Evolutionary conservation across 257 asterid species (phyloP), one percentile per base, ranked within the genome.

Genomic region (Capsicum baccatum): DNA sequence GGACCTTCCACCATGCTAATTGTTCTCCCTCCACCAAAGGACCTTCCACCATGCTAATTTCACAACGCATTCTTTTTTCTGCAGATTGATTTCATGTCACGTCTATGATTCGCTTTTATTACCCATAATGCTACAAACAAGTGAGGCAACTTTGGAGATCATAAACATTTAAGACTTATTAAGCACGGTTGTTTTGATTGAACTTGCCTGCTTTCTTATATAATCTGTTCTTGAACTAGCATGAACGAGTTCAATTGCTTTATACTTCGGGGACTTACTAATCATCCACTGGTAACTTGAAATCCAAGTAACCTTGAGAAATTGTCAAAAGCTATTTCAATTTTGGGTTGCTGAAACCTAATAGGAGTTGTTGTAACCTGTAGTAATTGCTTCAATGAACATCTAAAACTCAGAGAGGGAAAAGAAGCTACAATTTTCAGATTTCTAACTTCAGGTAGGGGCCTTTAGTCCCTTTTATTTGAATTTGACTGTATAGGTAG

Each of bases 1-100:
- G 83, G 89, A 89, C 83, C 88, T 87, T 84, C 90, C 92, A 63
- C 76, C n/a, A n/a, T n/a, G n/a, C n/a, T n/a, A n/a, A n/a, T n/a
- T 8, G 19, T 89, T 64, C 59, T 84, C 73, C 89, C 90, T 67
- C 89, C 89, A 86, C 92, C 90, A 0, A 86, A 86, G 83, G 89
- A 89, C 83, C 88, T 87, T 84, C 90, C 92, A 63, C 76, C 58
- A 9, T 87, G 92, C 76, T 84, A 87, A 83, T 70, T 48, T 73
- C 8, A 11, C 59, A 48, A 73, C 2, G 1, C 59, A 0, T 11
- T 73, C 58, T 47, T 35, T 47, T 21, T 10, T 71, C 33, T 70
- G 57, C 57, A 69, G 37, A 70, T 70, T 44, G 56, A 70, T 70
- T 70, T 70, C 57, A 44, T 44, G 15, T 70, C 35, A 70, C 10